Percentiles rank a stretch among this genome's conserved stretches.
phyloP scores from a whole-genome alignment of 2,329 filamentous ascomycete genomes.

The Diaporthe ampelina region DNA sequence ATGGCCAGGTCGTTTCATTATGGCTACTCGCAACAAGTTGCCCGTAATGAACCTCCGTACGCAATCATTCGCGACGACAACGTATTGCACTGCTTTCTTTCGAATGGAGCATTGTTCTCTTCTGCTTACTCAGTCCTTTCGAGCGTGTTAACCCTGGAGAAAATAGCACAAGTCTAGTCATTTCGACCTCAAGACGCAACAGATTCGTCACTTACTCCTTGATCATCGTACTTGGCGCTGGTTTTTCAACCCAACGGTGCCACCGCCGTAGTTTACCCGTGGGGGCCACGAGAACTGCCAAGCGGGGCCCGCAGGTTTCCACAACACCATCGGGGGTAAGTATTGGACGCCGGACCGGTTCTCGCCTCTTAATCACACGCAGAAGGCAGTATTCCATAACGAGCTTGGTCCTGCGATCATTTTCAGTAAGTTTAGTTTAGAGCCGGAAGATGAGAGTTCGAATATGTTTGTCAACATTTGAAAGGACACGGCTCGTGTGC shows the following conservation, averaged over 20 bases:
- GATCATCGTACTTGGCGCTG: neutral
- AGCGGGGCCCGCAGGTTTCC: neutral
- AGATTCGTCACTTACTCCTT: neutral
- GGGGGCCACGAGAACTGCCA: neutral
- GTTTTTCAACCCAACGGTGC: neutral
- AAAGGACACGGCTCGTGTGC: neutral
- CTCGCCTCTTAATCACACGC: neutral
- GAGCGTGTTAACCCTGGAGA: neutral
- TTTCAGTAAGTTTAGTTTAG: no score
- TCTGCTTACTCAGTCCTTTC: neutral
- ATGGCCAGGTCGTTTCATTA: neutral
- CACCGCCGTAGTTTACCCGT: conserved; percentile 8
- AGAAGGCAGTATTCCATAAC: neutral
- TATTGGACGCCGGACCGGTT: neutral
- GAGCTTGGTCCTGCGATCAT: no score
- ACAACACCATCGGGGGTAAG: neutral
- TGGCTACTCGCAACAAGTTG: neutral
- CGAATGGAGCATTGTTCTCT: neutral
- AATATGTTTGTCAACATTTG: neutral
- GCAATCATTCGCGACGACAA: neutral
- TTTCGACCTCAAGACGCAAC: neutral
- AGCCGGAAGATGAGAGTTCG: neutral
- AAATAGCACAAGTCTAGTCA: neutral
- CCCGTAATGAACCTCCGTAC: no score
- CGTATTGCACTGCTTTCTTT: neutral